Conservation (phyloP, 2,329 filamentous ascomycete genomes). For the Alternaria sp. region DNA sequence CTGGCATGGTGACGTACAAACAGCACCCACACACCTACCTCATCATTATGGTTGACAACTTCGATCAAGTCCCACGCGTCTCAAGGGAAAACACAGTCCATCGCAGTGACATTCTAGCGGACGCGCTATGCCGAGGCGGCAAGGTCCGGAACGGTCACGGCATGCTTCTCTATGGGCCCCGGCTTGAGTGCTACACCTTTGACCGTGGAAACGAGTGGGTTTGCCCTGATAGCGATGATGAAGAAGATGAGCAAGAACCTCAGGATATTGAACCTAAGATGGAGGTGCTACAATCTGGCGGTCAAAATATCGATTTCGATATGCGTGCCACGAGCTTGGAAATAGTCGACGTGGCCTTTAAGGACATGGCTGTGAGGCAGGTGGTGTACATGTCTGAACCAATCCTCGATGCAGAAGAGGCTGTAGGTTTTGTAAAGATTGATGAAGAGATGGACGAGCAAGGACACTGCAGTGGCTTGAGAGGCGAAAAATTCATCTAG, state of each 20-base stretch:
- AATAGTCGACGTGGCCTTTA: slow-evolving; percentile 14
- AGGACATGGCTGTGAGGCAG: neutral
- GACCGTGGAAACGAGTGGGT: slow-evolving; percentile 11
- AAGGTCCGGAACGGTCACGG: slow-evolving; percentile 28
- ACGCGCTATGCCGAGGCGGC: slow-evolving; percentile 24
- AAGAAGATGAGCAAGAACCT: neutral
- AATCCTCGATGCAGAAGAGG: neutral
- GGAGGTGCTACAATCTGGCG: neutral
- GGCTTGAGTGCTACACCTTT: slow-evolving; percentile 38
- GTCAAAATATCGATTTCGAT: slow-evolving; percentile 11
- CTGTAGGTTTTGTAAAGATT: neutral
- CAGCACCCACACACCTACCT: slow-evolving; percentile 30
- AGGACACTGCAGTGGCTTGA: neutral
- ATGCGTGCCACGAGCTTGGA: slow-evolving; percentile 10
- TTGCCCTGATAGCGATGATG: neutral
- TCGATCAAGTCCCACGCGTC: slow-evolving; percentile 20
- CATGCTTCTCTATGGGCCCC: slow-evolving; percentile 36
- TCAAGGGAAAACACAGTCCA: slow-evolving; percentile 17
- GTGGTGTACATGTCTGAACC: slow-evolving; percentile 10
- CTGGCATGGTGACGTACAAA: neutral
- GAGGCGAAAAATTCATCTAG: neutral
- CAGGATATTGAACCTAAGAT: slow-evolving; percentile 3
- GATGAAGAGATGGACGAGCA: neutral
- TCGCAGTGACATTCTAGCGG: slow-evolving; percentile 33
- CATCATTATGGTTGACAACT: slow-evolving; percentile 37